Evolutionary conservation across 306 rosid species (phyloP).

Genomic region (Glycine soja): DNA sequence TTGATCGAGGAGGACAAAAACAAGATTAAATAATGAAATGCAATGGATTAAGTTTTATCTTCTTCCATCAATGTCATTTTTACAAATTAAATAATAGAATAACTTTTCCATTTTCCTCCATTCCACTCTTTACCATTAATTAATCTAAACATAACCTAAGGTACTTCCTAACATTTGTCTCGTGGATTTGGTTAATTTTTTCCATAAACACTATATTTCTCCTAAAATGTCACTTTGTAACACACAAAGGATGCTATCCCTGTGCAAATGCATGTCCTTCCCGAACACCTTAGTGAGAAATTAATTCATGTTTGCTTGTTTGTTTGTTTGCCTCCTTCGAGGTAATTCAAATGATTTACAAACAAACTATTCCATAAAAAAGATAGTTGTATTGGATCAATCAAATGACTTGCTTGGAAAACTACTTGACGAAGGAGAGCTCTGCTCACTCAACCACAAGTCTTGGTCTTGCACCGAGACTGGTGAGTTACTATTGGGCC

Average conservation of each 20-base stretch:
- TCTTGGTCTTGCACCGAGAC: constrained; percentile 78
- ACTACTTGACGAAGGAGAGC: constrained; percentile 69
- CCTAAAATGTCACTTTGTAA: neutral
- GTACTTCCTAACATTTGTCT: neutral
- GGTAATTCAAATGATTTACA: constrained; percentile 41
- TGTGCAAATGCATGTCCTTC: neutral
- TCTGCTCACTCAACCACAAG: constrained; percentile 77
- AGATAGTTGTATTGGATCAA: constrained; percentile 50
- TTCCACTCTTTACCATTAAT: no score
- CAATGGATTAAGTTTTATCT: no score
- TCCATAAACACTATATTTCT: neutral
- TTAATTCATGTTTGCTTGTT: neutral
- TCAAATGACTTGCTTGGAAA: constrained; percentile 52
- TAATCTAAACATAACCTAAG: no score
- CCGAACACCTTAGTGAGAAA: neutral
- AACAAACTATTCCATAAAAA: constrained; percentile 55
- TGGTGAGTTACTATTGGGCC: constrained; percentile 58
- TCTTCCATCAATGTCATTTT: no score
- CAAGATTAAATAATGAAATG: no score
- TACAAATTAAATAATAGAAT: no score
- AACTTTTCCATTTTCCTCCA: no score
- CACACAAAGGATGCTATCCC: no score
- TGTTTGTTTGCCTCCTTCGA: no score
- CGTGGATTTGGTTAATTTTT: neutral
- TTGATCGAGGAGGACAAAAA: no score